Evolutionary conservation across 331 rosid genomes (phyloP).

Genomic region (Pyrus hybrid): DNA sequence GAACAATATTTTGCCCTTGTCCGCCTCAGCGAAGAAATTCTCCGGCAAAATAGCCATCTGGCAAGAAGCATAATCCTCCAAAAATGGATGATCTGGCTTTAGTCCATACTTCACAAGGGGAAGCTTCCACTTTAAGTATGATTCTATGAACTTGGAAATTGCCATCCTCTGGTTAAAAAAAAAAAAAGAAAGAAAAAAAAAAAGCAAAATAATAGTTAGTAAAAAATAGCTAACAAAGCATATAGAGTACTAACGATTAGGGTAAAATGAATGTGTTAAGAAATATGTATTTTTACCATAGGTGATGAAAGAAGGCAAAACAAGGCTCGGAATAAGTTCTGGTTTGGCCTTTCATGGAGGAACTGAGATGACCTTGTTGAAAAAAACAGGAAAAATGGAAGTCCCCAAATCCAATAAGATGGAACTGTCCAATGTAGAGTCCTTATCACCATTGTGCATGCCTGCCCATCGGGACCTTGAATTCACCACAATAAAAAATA

Average conservation of each 20-base stretch:
- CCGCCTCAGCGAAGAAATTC: slow-evolving; percentile 37
- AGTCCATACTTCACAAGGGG: slow-evolving; percentile 49
- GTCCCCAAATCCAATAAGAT: slow-evolving; percentile 83
- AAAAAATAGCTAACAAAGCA: not conserved
- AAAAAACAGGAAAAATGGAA: slow-evolving; percentile 73
- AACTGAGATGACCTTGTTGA: slow-evolving; percentile 79
- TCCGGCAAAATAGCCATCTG: slow-evolving; percentile 27
- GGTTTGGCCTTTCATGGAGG: slow-evolving; percentile 72
- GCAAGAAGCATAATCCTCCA: slow-evolving; percentile 37
- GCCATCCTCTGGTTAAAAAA: slow-evolving; percentile 41
- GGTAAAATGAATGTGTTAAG: not conserved
- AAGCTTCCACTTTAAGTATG: slow-evolving; percentile 39
- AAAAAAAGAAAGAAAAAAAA: not conserved
- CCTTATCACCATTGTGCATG: slow-evolving; percentile 84
- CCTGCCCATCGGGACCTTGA: slow-evolving; percentile 55
- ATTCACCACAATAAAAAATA: not conserved
- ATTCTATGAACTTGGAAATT: slow-evolving; percentile 45
- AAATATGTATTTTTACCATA: slow-evolving; percentile 27
- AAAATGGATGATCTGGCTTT: slow-evolving; percentile 38
- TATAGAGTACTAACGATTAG: not conserved
- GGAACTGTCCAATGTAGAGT: slow-evolving; percentile 87
- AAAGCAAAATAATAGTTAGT: not conserved
- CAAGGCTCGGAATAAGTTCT: slow-evolving; percentile 49
- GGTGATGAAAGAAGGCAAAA: slow-evolving; percentile 64
- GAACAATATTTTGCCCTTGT: slow-evolving; percentile 38